Evolutionary conservation across 306 rosid species (phyloP), one percentile per base, ranked within the genome.

Genomic region (Prunus kanzakura): DNA sequence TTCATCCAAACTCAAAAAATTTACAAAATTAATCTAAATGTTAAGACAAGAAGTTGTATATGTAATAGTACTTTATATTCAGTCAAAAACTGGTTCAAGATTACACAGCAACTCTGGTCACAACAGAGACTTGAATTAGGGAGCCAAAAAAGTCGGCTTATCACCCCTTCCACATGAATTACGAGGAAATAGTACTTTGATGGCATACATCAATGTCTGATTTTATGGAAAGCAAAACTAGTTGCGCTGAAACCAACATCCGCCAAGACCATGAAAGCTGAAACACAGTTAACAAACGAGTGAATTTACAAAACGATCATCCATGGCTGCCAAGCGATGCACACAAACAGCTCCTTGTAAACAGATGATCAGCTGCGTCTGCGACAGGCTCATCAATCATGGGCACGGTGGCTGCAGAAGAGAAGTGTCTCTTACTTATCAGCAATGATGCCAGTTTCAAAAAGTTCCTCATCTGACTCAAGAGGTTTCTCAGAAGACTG

Each of bases 301-400:
- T 75, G 83, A 88, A 93, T 91, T 85, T 93, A 93, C 98, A 93
- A 86, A 88, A 90, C 16, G 91, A 93, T 81, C 97, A 88, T 87
- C 97, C 92, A 88, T 87, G 98, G 98, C 98, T 88, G 97, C 91
- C 82, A 63, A 81, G 22, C 64, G 89, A 89, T 82, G 84, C 93
- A 87, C 90, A 83, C 71, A 70, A 83, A 86, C 98, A 93, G 98
- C 98, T 86, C 93, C 76, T 51, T 65, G 79, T 74, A 67, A 78
- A 88, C 89, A 74, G 91, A 93, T 79, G 97, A 93, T 90, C 98
- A 84, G 79, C 22, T 76, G 86, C 79, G 79, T 84, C 81, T 74
- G 64, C 64, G 62, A 19, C 64, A 20, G 64, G 71, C 69, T 76
- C 80, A 45, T 70, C 78, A 49, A 52, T 73, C 86, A 76, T 61